Conservation (phyloP, 768 basidiomycete species). For the Tricholoma sp. region DNA sequence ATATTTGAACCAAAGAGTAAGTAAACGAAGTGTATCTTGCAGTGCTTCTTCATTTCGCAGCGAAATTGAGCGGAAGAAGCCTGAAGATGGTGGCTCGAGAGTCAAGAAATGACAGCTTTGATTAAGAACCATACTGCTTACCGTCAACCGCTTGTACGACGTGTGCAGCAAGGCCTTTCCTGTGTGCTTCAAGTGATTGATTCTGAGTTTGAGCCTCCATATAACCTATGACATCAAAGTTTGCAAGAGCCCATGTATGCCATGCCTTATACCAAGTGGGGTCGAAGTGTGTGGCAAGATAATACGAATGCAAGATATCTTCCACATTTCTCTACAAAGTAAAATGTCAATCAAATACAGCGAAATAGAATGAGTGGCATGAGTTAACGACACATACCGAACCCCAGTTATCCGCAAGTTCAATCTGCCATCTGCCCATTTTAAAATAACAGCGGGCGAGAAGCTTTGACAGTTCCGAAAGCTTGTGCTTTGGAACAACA, state of each 20-base stretch:
- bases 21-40: constrained; percentile 87
- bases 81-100: constrained; percentile 30
- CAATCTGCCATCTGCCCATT: constrained; percentile 90
- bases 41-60: constrained; percentile 86
- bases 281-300: constrained; percentile 85
- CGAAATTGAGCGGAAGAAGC: constrained; percentile 94
- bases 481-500: constrained; percentile 51
- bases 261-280: constrained; percentile 98
- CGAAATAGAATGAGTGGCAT: neutral
- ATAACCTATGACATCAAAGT: constrained; percentile 87
- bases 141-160: constrained; percentile 93
- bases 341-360: constrained; percentile 4
- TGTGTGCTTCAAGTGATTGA: constrained; percentile 51
- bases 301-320: constrained; percentile 81
- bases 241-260: constrained; percentile 98
- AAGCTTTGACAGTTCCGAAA: constrained; percentile 67
- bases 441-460: constrained; percentile 98
- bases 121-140: constrained; percentile 22
- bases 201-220: constrained; percentile 64
- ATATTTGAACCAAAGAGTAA: constrained; percentile 98
- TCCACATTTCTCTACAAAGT: constrained; percentile 64
- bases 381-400: constrained; percentile 45
- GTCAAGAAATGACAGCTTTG: neutral
- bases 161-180: constrained; percentile 66
- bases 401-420: constrained; percentile 74